Conservation (phyloP, 768 basidiomycete species). For the Pisolithus marmoratus region DNA sequence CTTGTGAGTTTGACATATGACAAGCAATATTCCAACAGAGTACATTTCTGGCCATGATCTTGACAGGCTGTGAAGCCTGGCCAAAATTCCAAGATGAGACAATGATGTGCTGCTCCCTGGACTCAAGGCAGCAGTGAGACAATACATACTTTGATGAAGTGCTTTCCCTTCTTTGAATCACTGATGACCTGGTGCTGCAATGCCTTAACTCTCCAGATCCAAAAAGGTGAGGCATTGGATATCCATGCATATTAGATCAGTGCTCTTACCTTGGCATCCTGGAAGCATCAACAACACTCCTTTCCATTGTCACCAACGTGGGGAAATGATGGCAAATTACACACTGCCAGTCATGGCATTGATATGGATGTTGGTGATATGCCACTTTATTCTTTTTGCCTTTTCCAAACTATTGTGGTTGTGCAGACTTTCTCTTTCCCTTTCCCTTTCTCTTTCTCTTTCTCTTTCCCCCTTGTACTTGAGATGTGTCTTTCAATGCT, state of each 20-base stretch:
- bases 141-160: conserved; percentile 7
- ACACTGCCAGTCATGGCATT: background rate
- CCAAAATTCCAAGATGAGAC: background rate
- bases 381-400: no score
- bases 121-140: background rate
- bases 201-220: conserved; percentile 8
- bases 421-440: no score
- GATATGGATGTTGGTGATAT: conserved; percentile 4
- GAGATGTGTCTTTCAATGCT: no score
- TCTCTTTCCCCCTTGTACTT: no score
- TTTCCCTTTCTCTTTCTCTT: no score
- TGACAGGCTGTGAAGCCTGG: background rate
- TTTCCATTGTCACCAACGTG: conserved; percentile 15
- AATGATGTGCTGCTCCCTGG: background rate
- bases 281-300: conserved; percentile 21
- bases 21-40: no score
- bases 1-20: no score
- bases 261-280: background rate
- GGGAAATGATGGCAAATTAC: conserved; percentile 11
- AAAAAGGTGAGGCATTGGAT: background rate
- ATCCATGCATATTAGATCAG: background rate
- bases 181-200: conserved; percentile 7
- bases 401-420: no score
- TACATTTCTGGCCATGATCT: background rate
- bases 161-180: background rate